Evolutionary conservation across 768 basidiomycete genomes (phyloP), one percentile per base, ranked within the genome.

Genomic region (Phylloporus sp.): DNA sequence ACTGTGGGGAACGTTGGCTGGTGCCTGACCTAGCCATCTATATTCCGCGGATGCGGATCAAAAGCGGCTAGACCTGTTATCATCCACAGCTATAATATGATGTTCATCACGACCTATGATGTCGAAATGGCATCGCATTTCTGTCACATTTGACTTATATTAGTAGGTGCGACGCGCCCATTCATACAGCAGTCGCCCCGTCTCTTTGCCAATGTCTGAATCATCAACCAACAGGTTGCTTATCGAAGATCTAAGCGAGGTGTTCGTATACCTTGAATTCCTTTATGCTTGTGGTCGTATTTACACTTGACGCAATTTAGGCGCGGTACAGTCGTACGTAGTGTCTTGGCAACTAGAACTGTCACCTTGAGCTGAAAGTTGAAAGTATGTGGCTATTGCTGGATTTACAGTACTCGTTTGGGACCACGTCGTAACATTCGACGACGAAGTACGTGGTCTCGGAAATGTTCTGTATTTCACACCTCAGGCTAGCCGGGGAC

Each of bases 341-440:
- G 20, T 35, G 6, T n/a, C n/a, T n/a, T n/a, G n/a, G n/a, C 13
- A 10, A 32, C 29, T 15, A 6, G 8, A 6, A 27, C 10, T 20
- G 5, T 36, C n/a, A 10, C 18, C 34, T 26, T 20, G 20, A 33
- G 31, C 24, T 53, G 27, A 58, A n/a, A 15, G 2, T 29, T 17
- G 38, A 31, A 48, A 82, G 79, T 74, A 69, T 44, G 68, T 82
- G 27, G 80, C 76, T 11, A 62, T 81, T 28, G 71, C 70, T 10
- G 73, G 76, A 51, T 77, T 77, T 54, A 71, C 72, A 2, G 56
- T 76, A 13, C 65, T 82, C 11, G 48, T 81, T 13, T 81, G 76
- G 68, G 73, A 73, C 48, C 73, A 73, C 37, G 15, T 67, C 29
- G 33, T 74, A 43, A 69, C 72, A 6, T 62, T 74, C 23, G 52